Evolutionary conservation across 1,284 basidiomycete species (phyloP).

Genomic region (Quambalaria eucalypti): DNA sequence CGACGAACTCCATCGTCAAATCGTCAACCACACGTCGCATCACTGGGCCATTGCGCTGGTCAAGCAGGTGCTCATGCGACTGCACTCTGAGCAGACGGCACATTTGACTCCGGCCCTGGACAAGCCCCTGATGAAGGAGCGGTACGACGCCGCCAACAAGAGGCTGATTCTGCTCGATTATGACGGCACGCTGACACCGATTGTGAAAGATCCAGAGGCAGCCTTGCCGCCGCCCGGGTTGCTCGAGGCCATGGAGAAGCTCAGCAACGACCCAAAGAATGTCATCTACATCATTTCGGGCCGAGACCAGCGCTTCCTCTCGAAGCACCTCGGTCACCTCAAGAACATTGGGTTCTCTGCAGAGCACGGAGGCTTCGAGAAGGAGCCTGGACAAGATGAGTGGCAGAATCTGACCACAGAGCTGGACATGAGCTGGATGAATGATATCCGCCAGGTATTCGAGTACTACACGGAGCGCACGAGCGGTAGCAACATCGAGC

Average conservation of each 20-base stretch:
- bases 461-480: conserved; percentile 90
- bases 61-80: conserved; percentile 74
- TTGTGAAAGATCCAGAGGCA: conserved; percentile 84
- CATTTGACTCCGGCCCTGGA: conserved; percentile 79
- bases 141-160: conserved; percentile 67
- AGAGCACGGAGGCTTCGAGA: conserved; percentile 90
- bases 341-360: conserved; percentile 78
- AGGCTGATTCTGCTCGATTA: conserved; percentile 92
- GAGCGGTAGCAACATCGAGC: conserved; percentile 87
- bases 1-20: conserved; percentile 60
- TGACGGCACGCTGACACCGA: conserved; percentile 91
- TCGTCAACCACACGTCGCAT: conserved; percentile 86
- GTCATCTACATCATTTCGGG: conserved; percentile 95
- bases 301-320: conserved; percentile 84
- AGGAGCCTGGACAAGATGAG: conserved; percentile 56
- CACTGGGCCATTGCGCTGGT: conserved; percentile 89
- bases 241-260: conserved; percentile 62
- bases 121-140: conserved; percentile 56
- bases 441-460: conserved; percentile 88
- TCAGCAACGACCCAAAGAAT: conserved; percentile 73
- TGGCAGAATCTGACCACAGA: conserved; percentile 84
- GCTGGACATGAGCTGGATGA: conserved; percentile 97
- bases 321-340: conserved; percentile 81
- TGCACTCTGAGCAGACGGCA: conserved; percentile 71
- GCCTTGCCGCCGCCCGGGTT: conserved; percentile 73